These are phyloP conservation scores for Xylaria sp. DNA, from an alignment of 2,329 filamentous ascomycete genomes.

Conservation along the genomic window DNA sequence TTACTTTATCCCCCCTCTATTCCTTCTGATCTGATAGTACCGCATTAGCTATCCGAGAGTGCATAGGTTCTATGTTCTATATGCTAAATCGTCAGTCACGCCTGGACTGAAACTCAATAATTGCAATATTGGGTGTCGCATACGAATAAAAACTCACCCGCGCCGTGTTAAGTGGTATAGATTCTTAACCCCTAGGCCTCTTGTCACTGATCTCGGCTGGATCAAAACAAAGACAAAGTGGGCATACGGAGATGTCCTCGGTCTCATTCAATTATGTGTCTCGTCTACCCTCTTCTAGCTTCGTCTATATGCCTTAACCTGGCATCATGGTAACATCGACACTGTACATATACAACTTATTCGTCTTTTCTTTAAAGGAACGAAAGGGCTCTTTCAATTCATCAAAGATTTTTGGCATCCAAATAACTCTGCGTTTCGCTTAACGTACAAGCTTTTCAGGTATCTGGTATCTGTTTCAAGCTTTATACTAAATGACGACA, in stretches of 20 bases:
- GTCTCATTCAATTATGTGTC: constrained; percentile 10
- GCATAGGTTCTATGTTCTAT: not conserved
- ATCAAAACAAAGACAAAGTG: not conserved
- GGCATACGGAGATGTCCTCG: not conserved
- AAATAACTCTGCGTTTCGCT: not conserved
- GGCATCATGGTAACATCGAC: constrained; percentile 10
- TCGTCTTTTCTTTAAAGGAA: not conserved
- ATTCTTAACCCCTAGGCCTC: no score
- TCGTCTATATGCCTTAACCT: not conserved
- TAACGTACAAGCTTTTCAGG: constrained; percentile 3
- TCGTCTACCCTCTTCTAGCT: not conserved
- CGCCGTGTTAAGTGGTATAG: no score
- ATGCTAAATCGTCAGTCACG: not conserved
- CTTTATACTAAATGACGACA: not conserved
- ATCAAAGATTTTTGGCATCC: not conserved
- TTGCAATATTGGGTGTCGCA: not conserved
- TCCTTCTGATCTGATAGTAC: constrained; percentile 11
- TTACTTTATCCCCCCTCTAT: constrained; percentile 13
- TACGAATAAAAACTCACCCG: no score
- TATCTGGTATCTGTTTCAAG: constrained; percentile 4
- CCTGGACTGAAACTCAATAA: constrained; percentile 4
- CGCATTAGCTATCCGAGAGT: not conserved
- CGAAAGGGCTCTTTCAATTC: not conserved
- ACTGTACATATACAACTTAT: not conserved
- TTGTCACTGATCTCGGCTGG: no score